Percentiles rank a stretch among this genome's conserved stretches.
These are phyloP conservation scores for Dictyostelium citrinum DNA, from an alignment of 78 protist species.

Conservation along the genomic window DNA sequence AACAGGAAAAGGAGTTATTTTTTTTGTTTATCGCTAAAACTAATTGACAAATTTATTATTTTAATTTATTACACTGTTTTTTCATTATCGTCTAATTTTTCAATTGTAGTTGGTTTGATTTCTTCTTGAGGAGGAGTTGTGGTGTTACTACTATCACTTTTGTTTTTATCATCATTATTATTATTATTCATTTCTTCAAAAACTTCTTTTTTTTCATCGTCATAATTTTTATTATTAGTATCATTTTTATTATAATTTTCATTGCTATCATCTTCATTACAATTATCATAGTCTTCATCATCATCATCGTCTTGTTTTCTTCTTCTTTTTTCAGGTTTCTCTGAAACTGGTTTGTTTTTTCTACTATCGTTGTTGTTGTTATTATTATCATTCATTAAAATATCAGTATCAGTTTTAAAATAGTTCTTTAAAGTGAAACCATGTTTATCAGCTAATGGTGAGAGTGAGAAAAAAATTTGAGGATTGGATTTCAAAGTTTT, in stretches of 20 bases:
- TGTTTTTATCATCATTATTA: neutral
- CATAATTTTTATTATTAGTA: neutral
- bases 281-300: neutral
- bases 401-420: neutral
- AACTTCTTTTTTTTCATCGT: neutral
- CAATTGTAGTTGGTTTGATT: neutral
- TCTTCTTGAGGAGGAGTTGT: neutral
- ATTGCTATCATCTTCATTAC: neutral
- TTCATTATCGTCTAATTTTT: neutral
- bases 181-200: neutral
- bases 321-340: neutral
- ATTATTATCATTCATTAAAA: neutral
- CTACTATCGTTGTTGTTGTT: neutral
- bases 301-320: neutral
- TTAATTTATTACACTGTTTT: neutral
- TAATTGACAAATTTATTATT: neutral
- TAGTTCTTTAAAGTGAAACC: neutral
- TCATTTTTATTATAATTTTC: neutral
- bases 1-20: neutral
- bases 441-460: constrained; percentile 29
- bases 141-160: neutral
- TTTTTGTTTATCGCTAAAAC: neutral
- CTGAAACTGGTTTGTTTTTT: neutral
- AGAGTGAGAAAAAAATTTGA: neutral
- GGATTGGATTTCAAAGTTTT: constrained; percentile 33